Percentiles rank a stretch among this genome's conserved stretches.
Evolutionary conservation across 2,329 filamentous ascomycete genomes (phyloP).

Genomic region (Colletotrichum eleusines): DNA sequence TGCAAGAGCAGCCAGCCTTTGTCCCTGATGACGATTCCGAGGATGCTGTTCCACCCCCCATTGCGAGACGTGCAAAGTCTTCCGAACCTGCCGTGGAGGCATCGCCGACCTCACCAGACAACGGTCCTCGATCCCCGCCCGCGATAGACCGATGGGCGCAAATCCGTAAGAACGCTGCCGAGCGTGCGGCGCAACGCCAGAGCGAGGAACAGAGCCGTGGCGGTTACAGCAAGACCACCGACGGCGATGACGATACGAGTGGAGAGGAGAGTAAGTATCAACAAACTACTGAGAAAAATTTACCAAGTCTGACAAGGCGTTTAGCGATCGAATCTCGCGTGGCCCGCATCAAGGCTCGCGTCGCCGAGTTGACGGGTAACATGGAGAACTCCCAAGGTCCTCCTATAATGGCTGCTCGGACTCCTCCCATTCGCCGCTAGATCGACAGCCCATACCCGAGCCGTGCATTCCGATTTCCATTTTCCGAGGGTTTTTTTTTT

Average conservation of each 20-base stretch:
- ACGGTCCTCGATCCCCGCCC: constrained; percentile 49
- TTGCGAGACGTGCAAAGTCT: constrained; percentile 57
- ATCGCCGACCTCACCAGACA: constrained; percentile 47
- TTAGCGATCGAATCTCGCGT: constrained; percentile 96
- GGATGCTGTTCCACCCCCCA: constrained; percentile 64
- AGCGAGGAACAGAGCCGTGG: constrained; percentile 74
- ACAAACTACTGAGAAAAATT: not conserved
- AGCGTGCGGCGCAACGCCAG: constrained; percentile 75
- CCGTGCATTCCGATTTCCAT: not conserved
- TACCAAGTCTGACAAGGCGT: constrained; percentile 45
- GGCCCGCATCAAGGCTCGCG: constrained; percentile 96
- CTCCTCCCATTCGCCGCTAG: constrained; percentile 36
- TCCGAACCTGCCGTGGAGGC: constrained; percentile 46
- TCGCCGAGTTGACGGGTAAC: constrained; percentile 91
- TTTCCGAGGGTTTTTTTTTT: not conserved
- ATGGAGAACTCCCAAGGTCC: constrained; percentile 71
- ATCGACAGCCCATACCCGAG: constrained; percentile 2
- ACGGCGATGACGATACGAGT: constrained; percentile 88
- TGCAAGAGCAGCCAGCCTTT: constrained; percentile 88
- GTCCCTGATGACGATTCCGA: constrained; percentile 69
- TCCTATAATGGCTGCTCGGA: constrained; percentile 32
- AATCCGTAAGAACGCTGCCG: constrained; percentile 93
- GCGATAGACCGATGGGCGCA: constrained; percentile 91
- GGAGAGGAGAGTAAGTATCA: constrained; percentile 87
- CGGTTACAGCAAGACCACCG: constrained; percentile 67